phyloP scores from a whole-genome alignment of 768 basidiomycete species.

The Tulasnella sp. region DNA sequence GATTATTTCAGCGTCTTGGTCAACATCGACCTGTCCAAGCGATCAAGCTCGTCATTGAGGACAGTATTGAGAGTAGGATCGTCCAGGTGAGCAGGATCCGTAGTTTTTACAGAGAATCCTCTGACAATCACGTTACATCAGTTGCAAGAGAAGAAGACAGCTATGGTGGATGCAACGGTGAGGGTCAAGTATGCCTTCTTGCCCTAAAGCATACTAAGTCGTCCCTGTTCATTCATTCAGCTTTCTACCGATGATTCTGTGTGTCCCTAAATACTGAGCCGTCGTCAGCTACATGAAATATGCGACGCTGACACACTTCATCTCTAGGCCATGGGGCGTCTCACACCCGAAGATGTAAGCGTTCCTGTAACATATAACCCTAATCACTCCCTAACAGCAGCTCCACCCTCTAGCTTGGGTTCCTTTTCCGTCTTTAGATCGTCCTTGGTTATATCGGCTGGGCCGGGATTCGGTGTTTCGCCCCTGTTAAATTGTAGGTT shows the following conservation, averaged over 20 bases:
- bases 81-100: conserved; percentile 47
- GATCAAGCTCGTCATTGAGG: conserved; percentile 89
- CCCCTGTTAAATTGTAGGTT: too few species aligned
- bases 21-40: conserved; percentile 88
- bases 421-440: conserved; percentile 11
- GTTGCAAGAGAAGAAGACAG: conserved; percentile 95
- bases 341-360: conserved; percentile 58
- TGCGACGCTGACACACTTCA: conserved; percentile 17
- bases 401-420: background rate
- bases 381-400: background rate
- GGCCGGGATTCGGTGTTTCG: too few species aligned
- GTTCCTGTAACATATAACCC: conserved; percentile 25
- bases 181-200: background rate
- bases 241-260: conserved; percentile 72
- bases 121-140: conserved; percentile 22
- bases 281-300: background rate
- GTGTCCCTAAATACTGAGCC: conserved; percentile 22
- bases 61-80: conserved; percentile 93
- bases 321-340: conserved; percentile 70
- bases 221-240: conserved; percentile 24
- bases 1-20: conserved; percentile 48
- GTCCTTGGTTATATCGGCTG: too few species aligned
- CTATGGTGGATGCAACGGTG: conserved; percentile 80
- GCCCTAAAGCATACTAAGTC: conserved; percentile 9
- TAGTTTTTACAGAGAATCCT: background rate